Base-by-base conservation (phyloP, 345 rosid genomes). In the Lepidium didymum region DNA sequence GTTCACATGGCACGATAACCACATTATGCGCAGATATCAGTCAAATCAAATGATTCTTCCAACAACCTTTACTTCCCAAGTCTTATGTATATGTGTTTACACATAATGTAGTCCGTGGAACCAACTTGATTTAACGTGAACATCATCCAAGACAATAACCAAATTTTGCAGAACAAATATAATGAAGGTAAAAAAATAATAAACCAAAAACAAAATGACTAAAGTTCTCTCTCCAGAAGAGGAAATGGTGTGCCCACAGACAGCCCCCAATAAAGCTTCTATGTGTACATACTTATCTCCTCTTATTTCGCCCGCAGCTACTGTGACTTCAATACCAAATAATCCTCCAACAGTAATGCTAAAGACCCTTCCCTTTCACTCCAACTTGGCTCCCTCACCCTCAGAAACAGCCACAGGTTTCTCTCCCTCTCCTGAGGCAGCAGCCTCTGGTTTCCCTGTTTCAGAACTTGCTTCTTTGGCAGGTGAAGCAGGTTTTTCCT, bases 381-480 rank as follows among this genome's bases (percentile, higher is more conserved):
- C 69, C 0, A 58, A 58, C 73, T 59, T 74, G 63, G 63, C 70
- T 56, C 54, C 78, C 49, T 75, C 75, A n/a, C 69, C 81, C 49
- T 80, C 87, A 7, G 57, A 59, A 3, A 64, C 77, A 53, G 62
- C 71, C 7, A 61, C 77, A 51, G 64, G 68, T 35, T 72, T 77
- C 44, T 67, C 80, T 29, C 50, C 82, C 56, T 82, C 70, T 61
- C 31, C 66, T 7, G 68, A 8, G 47, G 21, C 75, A 45, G 72
- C 74, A 65, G 56, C 74, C 58, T 73, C 87, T 21, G 53, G 64
- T 47, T 71, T 73, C 0, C 79, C 70, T 21, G 78, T 64, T 43
- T 79, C 87, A 36, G 68, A 64, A 46, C 62, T 81, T 2, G 67
- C 72, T 7, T 68, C 79, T 75, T 81, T 82, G 21, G 81, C 72